Evolutionary conservation across 2,329 filamentous ascomycete species (phyloP).

Genomic region (Colletotrichum sp.): DNA sequence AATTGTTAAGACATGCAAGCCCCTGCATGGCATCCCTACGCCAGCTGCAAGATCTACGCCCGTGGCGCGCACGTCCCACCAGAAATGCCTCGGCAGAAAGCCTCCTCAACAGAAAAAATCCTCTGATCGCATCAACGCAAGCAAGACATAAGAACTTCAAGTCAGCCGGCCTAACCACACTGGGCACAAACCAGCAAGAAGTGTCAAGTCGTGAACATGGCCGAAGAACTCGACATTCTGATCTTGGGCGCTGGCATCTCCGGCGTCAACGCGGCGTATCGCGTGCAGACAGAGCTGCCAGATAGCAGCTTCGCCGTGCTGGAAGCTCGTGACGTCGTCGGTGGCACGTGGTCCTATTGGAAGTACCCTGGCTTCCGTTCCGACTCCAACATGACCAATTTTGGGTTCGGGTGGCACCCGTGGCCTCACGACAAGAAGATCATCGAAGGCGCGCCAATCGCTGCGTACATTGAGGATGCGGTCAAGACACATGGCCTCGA

Average conservation of each 20-base stretch:
- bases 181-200: background rate
- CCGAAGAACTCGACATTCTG: conserved; percentile 54
- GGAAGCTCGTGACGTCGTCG: conserved; percentile 68
- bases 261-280: conserved; percentile 76
- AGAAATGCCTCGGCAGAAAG: conserved; percentile 1
- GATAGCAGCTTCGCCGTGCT: conserved; percentile 66
- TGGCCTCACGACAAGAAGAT: conserved; percentile 65
- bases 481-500: conserved; percentile 56
- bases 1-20: background rate
- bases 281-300: conserved; percentile 63
- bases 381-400: conserved; percentile 66
- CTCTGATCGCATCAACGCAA: background rate
- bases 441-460: conserved; percentile 56
- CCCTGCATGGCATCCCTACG: background rate
- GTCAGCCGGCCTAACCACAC: background rate
- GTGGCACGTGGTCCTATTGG: conserved; percentile 82
- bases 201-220: background rate
- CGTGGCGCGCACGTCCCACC: background rate
- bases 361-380: conserved; percentile 76
- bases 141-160: background rate
- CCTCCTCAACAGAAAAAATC: background rate
- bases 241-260: conserved; percentile 76
- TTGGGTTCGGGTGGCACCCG: conserved; percentile 73
- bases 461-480: conserved; percentile 58
- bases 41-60: background rate